Evolutionary conservation across 139 green algal genomes (phyloP).

Genomic region (Tetraselmis striata): DNA sequence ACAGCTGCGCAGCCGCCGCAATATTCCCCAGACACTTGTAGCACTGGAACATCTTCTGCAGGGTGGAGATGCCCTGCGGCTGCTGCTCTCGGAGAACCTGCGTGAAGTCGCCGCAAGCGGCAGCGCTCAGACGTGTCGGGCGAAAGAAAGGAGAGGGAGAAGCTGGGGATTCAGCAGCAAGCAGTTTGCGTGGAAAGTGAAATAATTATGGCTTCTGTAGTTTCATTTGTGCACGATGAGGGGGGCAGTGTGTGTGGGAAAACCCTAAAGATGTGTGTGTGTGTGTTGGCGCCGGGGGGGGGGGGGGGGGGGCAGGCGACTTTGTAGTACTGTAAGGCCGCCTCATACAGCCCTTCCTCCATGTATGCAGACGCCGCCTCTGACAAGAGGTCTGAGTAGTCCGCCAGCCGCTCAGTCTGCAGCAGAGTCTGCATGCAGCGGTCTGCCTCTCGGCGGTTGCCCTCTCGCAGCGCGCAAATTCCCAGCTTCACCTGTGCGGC

Average conservation of each 20-base stretch:
- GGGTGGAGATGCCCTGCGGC: background rate
- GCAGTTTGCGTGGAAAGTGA: too few relatives aligned
- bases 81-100: background rate
- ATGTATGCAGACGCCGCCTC: background rate
- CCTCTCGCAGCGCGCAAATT: background rate
- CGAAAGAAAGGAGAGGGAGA: too few relatives aligned
- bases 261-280: too few relatives aligned
- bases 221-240: too few relatives aligned
- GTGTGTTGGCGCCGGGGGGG: too few relatives aligned
- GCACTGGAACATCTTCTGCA: background rate
- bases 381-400: background rate
- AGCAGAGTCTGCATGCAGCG: background rate
- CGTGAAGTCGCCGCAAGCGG: too few relatives aligned
- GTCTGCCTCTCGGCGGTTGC: background rate
- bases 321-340: background rate
- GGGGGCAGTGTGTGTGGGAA: too few relatives aligned
- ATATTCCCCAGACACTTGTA: background rate
- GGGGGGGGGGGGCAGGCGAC: too few relatives aligned
- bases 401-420: background rate
- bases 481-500: background rate
- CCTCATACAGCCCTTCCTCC: background rate
- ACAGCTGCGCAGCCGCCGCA: background rate
- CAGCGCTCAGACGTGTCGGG: too few relatives aligned
- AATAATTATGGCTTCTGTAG: too few relatives aligned
- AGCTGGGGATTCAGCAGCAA: too few relatives aligned